Percentiles rank a stretch among this genome's conserved stretches.
phyloP scores from a whole-genome alignment of 768 basidiomycete species.

The Lentinula boryana region DNA sequence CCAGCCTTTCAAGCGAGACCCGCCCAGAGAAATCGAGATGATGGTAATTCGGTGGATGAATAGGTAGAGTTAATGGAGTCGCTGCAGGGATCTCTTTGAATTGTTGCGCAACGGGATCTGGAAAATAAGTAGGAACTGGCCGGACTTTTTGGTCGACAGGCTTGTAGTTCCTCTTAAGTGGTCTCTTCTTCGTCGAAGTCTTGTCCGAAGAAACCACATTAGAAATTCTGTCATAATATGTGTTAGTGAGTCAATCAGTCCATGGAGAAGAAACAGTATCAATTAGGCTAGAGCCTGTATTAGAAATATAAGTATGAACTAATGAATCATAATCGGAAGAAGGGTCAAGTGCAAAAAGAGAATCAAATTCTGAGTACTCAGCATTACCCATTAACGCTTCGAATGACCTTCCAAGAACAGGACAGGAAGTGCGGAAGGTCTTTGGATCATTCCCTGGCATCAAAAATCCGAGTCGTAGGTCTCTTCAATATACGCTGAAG shows the following conservation, averaged over 20 bases:
- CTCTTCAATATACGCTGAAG: not conserved
- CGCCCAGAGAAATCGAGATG: not conserved
- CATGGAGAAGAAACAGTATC: not conserved
- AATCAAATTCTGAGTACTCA: slow-evolving; percentile 2
- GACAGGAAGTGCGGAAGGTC: slow-evolving; percentile 1
- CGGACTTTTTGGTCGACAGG: not conserved
- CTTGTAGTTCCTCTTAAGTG: too few species aligned
- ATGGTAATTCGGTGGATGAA: not conserved
- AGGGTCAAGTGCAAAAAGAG: not conserved
- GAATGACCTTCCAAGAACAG: slow-evolving; percentile 8
- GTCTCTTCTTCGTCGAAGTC: too few species aligned
- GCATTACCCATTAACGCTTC: slow-evolving; percentile 8
- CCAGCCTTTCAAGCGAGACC: not conserved
- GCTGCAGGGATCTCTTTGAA: not conserved
- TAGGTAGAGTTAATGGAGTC: not conserved
- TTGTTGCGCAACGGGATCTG: not conserved
- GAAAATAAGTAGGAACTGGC: not conserved
- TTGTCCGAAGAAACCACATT: too few species aligned
- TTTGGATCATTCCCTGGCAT: not conserved
- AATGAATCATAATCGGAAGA: not conserved
- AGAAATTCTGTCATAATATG: too few species aligned
- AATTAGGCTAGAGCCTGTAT: not conserved
- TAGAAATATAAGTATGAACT: not conserved
- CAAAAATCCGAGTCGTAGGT: not conserved
- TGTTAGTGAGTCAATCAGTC: not conserved